Evolutionary conservation across 306 rosid genomes (phyloP), one percentile per base, ranked within the genome.

Genomic region (Cajanus cajan): DNA sequence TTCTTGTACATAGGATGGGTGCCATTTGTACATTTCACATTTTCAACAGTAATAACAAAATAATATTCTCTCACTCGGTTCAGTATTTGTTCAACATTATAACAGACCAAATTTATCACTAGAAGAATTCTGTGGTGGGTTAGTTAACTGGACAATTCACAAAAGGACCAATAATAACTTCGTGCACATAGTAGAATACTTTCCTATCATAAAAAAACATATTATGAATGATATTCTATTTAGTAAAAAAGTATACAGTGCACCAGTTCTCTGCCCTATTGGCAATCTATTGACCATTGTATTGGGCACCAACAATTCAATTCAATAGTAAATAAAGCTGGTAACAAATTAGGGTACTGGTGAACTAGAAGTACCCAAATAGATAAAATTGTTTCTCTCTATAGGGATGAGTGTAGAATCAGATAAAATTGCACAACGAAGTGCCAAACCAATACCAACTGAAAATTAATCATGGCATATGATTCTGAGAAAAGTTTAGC

Each of bases 401-500:
- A 34, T 4, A 47, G 44, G 33, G 33, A 8, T 19, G 22, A 41
- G 57, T 24, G 39, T 50, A 9, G 61, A 21, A 5, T 64, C 1
- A 13, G 58, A 79, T 28, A 76, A 66, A 84, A 58, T 33, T 44
- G 40, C 73, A 55, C 36, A 71, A 74, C 25, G 45, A 62, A 24
- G 61, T 76, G 57, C 64, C 48, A 11, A 31, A 54, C 68, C 28
- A 40, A 54, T 43, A 41, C 48, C 72, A 40, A 47, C 44, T 25
- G 73, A 37, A 40, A 73, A 62, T 31, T 72, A 40, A 84, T 59
- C 39, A 75, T 22, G 61, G 43, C 13, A 68, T 52, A 71, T 68
- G 58, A 43, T 59, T 52, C 41, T n/a, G 21, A 8, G 54, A 22
- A 58, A 79, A 55, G 65, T 84, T 83, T 76, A 39, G 64, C 82